Evolutionary conservation across 1,284 basidiomycete species (phyloP).

Genomic region (Moniliella sp.): DNA sequence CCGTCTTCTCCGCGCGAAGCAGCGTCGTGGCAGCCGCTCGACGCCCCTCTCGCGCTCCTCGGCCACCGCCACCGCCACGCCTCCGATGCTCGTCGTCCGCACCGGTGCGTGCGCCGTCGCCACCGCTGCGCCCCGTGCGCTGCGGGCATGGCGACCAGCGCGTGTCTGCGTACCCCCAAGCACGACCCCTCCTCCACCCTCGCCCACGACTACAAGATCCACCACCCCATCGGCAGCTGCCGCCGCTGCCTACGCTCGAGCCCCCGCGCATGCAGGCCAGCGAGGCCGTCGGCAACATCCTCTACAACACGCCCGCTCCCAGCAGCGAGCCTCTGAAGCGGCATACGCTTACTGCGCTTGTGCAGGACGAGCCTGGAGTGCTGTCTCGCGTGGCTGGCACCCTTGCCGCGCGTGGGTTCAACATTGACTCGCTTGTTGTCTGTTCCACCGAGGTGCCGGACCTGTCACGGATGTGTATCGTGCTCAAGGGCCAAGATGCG

Average conservation of each 20-base stretch:
- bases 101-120: too few relatives aligned
- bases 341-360: constrained; percentile 88
- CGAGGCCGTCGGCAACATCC: constrained; percentile 33
- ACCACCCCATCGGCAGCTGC: constrained; percentile 38
- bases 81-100: too few relatives aligned
- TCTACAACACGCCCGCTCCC: constrained; percentile 67
- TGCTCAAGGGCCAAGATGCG: constrained; percentile 82
- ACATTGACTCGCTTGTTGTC: constrained; percentile 91
- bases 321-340: constrained; percentile 72
- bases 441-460: constrained; percentile 94
- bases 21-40: too few relatives aligned
- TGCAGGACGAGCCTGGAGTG: constrained; percentile 97
- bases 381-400: constrained; percentile 86
- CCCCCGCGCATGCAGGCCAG: constrained; percentile 27
- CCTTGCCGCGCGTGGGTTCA: constrained; percentile 87
- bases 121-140: too few relatives aligned
- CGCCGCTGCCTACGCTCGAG: constrained; percentile 28
- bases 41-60: too few relatives aligned
- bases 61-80: too few relatives aligned
- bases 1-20: too few relatives aligned
- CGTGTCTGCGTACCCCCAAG: too few relatives aligned
- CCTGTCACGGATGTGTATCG: constrained; percentile 92
- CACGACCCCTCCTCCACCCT: too few relatives aligned
- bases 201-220: constrained; percentile 73
- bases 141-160: too few relatives aligned